A percentile compares a stretch with the other conserved stretches of the same genome.
phyloP scores from a whole-genome alignment of 2,329 filamentous ascomycete genomes.

The Cytospora piceae region DNA sequence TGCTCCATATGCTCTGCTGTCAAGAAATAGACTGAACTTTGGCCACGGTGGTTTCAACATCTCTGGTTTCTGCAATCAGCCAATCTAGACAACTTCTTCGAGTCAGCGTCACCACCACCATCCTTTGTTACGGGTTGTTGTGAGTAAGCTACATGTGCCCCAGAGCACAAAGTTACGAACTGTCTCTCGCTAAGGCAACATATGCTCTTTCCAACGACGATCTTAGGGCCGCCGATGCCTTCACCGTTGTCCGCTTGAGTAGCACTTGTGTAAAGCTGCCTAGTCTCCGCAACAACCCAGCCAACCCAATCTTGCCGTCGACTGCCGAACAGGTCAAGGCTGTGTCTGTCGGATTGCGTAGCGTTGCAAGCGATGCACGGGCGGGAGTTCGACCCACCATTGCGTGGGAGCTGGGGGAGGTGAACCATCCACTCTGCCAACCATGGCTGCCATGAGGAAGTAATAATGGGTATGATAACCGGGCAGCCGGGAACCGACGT shows the following conservation, averaged over 20 bases:
- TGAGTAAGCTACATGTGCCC: conserved; percentile 1
- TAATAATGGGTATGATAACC: conserved; percentile 1
- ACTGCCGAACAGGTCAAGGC: conserved; percentile 1
- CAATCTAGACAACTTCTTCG: conserved; percentile 17
- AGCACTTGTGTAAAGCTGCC: conserved; percentile 11
- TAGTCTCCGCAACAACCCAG: conserved; percentile 3
- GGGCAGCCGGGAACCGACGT: not conserved
- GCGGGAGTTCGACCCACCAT: not conserved
- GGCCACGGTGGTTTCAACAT: conserved; percentile 11
- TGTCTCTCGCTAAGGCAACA: conserved; percentile 18
- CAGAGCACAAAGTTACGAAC: not conserved
- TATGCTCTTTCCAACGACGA: not conserved
- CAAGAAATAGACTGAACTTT: conserved; percentile 8
- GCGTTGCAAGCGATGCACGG: conserved; percentile 4
- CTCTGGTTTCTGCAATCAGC: conserved; percentile 15
- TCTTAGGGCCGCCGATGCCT: not conserved
- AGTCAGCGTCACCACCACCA: conserved; percentile 21
- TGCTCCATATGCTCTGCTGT: not conserved
- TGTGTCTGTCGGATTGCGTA: not conserved
- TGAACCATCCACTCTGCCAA: not conserved
- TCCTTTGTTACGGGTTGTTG: conserved; percentile 1
- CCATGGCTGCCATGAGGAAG: not conserved
- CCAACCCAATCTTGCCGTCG: conserved; percentile 5
- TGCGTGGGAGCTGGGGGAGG: not conserved
- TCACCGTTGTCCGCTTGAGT: conserved; percentile 10